Evolutionary conservation across 331 rosid species (phyloP), one percentile per base, ranked within the genome.

Genomic region (Phaseolus coccineus): DNA sequence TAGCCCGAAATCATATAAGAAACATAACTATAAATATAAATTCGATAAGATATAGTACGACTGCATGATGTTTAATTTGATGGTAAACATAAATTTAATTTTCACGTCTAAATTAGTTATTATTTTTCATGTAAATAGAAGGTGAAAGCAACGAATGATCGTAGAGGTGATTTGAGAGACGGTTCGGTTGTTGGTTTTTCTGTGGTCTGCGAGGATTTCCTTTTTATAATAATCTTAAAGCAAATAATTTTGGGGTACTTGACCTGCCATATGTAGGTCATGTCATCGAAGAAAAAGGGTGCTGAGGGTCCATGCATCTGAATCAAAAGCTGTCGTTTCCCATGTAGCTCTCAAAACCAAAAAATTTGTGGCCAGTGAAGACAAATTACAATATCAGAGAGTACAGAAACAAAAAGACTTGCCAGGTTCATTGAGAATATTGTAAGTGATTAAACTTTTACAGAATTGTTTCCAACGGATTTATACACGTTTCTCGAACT

Each of bases 281-380:
- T 55, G 44, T 55, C 76, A 14, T 56, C 13, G 33, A 30, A 30
- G 52, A 25, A 16, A 48, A 31, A 55, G 48, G 67, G 53, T 8
- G 4, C 1, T 4, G 33, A 61, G 58, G 77, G 66, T 48, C 74
- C 42, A 70, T 76, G 59, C 24, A 67, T 16, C 19, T n/a, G 40
- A 57, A 69, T 81, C 48, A 70, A 69, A 77, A 51, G 78, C 69
- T 76, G 74, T 62, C 50, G 58, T 76, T 63, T 70, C 58, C 48
- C 37, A 22, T 44, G 39, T 22, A 74, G 15, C 71, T 61, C 81
- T 13, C 53, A 12, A 76, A 61, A 50, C 53, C 16, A 46, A 11
- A 69, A 59, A 51, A 19, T 19, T 39, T 64, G 74, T 22, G 58
- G 33, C 48, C 19, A 7, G 63, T 33, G 65, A 25, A 57, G 52